Evolutionary conservation across 2,329 filamentous ascomycete genomes (phyloP).

Genomic region (Trichoderma sp.): DNA sequence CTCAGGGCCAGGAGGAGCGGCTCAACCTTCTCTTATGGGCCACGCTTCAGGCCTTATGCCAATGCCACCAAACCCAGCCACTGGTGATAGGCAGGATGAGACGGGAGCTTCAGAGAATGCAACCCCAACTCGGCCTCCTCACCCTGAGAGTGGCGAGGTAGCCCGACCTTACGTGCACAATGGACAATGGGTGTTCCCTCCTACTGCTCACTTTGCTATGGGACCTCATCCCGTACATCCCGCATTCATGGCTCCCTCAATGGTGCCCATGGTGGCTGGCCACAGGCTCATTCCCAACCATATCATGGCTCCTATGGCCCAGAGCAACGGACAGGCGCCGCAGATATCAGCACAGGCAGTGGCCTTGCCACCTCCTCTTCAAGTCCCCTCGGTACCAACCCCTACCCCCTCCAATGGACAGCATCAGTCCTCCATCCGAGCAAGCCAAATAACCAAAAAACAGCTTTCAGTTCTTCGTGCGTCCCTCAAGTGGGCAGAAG

Average conservation of each 20-base stretch:
- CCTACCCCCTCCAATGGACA: conserved; percentile 31
- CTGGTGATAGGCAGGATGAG: conserved; percentile 33
- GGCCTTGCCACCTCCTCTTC: neutral
- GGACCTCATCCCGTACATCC: conserved; percentile 27
- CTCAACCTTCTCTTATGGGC: conserved; percentile 26
- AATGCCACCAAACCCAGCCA: conserved; percentile 24
- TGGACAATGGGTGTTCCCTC: conserved; percentile 43
- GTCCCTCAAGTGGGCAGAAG: conserved; percentile 55
- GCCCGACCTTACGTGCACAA: conserved; percentile 45
- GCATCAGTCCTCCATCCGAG: conserved; percentile 57
- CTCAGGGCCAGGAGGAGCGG: conserved; percentile 28
- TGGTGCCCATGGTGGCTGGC: conserved; percentile 27
- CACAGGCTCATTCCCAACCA: conserved; percentile 22
- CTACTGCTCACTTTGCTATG: conserved; percentile 30
- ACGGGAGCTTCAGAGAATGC: conserved; percentile 32
- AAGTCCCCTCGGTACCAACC: neutral
- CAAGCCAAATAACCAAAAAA: conserved; percentile 59
- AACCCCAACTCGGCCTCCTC: conserved; percentile 35
- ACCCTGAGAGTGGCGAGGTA: conserved; percentile 46
- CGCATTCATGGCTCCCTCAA: conserved; percentile 28
- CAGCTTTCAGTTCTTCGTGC: conserved; percentile 51
- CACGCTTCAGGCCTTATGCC: conserved; percentile 24
- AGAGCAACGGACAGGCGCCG: conserved; percentile 21
- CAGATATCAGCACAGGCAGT: conserved; percentile 12
- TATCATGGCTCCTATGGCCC: conserved; percentile 26